A percentile compares a stretch with the other conserved stretches of the same genome.
These are phyloP conservation scores for Clavaria fumosa DNA, from an alignment of 768 basidiomycete genomes.

Conservation along the genomic window DNA sequence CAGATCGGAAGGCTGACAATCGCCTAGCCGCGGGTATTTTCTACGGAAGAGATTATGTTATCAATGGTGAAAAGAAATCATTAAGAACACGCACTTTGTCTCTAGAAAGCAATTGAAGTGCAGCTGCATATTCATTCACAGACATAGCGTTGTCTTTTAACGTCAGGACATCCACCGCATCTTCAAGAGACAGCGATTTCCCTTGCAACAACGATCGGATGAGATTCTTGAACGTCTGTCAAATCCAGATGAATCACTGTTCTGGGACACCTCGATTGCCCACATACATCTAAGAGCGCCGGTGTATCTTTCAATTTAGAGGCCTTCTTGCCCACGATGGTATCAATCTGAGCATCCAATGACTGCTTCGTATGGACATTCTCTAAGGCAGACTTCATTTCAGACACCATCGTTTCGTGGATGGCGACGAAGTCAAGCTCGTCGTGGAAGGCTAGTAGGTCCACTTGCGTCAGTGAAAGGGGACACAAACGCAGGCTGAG, in stretches of 20 bases:
- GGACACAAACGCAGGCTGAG: not conserved
- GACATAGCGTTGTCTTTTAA: conserved; percentile 61
- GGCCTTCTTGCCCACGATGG: conserved; percentile 41
- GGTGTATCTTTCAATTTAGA: conserved; percentile 27
- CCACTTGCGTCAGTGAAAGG: conserved; percentile 6
- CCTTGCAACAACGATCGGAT: conserved; percentile 60
- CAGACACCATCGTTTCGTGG: conserved; percentile 50
- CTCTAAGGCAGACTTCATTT: conserved; percentile 38
- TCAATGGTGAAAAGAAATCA: not conserved
- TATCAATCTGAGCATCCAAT: conserved; percentile 53
- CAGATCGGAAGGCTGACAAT: conserved; percentile 50
- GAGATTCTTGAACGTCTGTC: conserved; percentile 54
- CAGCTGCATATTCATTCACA: conserved; percentile 51
- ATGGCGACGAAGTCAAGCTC: conserved; percentile 78
- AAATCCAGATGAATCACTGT: not conserved
- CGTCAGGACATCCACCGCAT: conserved; percentile 68
- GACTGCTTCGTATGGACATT: conserved; percentile 42
- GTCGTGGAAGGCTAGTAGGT: conserved; percentile 59
- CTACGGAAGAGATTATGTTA: conserved; percentile 19
- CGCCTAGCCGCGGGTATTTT: conserved; percentile 56
- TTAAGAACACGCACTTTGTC: conserved; percentile 26
- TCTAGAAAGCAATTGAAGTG: conserved; percentile 48
- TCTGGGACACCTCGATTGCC: not conserved
- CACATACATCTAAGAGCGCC: conserved; percentile 27
- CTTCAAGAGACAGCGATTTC: conserved; percentile 60